Evolutionary conservation across 2,329 filamentous ascomycete species (phyloP).

Genomic region (Ophiocordyceps camponoti-rufipedis): DNA sequence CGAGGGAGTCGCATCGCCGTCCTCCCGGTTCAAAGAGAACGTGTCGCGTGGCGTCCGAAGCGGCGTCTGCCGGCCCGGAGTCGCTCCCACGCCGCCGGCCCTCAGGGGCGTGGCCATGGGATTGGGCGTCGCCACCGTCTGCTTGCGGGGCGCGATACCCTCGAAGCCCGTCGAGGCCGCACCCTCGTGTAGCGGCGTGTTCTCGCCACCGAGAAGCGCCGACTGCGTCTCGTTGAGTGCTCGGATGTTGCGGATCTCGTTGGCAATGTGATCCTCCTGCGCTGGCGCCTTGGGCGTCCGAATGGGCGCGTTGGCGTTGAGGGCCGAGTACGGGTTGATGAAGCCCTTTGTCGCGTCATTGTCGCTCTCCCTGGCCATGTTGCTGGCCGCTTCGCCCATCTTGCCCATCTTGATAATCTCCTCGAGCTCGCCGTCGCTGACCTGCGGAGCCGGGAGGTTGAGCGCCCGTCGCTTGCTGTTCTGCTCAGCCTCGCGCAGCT

Average conservation of each 20-base stretch:
- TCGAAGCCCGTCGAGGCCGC: slow-evolving; percentile 73
- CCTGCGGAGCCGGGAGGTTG: slow-evolving; percentile 75
- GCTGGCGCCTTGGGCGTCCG: slow-evolving; percentile 80
- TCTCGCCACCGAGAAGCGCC: slow-evolving; percentile 81
- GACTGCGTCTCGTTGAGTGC: slow-evolving; percentile 89
- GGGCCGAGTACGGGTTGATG: slow-evolving; percentile 68
- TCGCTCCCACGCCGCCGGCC: slow-evolving; percentile 44
- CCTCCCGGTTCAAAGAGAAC: slow-evolving; percentile 60
- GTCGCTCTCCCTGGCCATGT: slow-evolving; percentile 57
- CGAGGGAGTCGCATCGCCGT: slow-evolving; percentile 39
- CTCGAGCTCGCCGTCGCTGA: slow-evolving; percentile 82
- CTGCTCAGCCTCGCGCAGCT: slow-evolving; percentile 87
- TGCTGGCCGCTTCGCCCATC: slow-evolving; percentile 70
- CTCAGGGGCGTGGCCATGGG: slow-evolving; percentile 82
- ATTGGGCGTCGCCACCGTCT: slow-evolving; percentile 80
- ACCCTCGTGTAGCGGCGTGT: slow-evolving; percentile 73
- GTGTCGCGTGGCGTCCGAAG: slow-evolving; percentile 77
- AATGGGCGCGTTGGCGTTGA: slow-evolving; percentile 72
- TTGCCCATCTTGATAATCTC: slow-evolving; percentile 99
- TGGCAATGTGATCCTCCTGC: slow-evolving; percentile 88
- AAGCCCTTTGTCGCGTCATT: slow-evolving; percentile 73
- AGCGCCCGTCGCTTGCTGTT: slow-evolving; percentile 79
- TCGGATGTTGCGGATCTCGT: slow-evolving; percentile 87
- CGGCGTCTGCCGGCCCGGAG: slow-evolving; percentile 57
- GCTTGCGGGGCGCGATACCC: slow-evolving; percentile 61